phyloP scores from a whole-genome alignment of 2,329 filamentous ascomycete genomes.

The Botryotinia narcissicola region DNA sequence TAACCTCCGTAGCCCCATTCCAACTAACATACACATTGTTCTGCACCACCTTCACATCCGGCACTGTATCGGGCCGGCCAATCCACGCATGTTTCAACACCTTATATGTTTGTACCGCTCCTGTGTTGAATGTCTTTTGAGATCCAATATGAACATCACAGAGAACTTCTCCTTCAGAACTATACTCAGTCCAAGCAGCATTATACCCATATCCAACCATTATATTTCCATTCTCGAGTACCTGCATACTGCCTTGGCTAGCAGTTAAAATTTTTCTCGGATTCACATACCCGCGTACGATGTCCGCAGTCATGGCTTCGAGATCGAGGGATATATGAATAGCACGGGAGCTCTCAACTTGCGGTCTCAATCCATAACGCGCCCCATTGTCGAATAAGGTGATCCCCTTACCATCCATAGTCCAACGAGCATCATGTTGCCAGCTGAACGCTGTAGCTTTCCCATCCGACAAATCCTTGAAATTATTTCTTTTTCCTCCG shows the following conservation, averaged over 20 bases:
- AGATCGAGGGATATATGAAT: constrained; percentile 23
- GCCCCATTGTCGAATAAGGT: constrained; percentile 26
- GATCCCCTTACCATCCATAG: constrained; percentile 21
- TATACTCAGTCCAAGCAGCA: constrained; percentile 6
- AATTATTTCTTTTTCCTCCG: constrained; percentile 45
- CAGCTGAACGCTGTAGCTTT: constrained; percentile 47
- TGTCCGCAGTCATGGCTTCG: constrained; percentile 23
- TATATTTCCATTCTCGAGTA: constrained; percentile 11
- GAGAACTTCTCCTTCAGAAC: not conserved
- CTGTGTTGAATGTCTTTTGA: not conserved
- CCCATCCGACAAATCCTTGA: constrained; percentile 36
- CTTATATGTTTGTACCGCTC: constrained; percentile 13
- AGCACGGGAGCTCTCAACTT: constrained; percentile 19
- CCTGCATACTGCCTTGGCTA: constrained; percentile 28
- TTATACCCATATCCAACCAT: constrained; percentile 6
- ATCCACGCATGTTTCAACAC: not conserved
- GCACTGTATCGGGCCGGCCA: not conserved
- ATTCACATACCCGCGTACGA: constrained; percentile 21
- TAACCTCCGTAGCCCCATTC: constrained; percentile 13
- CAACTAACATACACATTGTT: not conserved
- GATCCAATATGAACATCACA: not conserved
- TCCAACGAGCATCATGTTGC: constrained; percentile 48
- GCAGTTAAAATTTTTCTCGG: constrained; percentile 25
- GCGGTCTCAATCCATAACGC: constrained; percentile 12
- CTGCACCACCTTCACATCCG: not conserved